Evolutionary conservation across 495 filamentous ascomycete species (phyloP).

Genomic region (Rhizodiscina lignyota): DNA sequence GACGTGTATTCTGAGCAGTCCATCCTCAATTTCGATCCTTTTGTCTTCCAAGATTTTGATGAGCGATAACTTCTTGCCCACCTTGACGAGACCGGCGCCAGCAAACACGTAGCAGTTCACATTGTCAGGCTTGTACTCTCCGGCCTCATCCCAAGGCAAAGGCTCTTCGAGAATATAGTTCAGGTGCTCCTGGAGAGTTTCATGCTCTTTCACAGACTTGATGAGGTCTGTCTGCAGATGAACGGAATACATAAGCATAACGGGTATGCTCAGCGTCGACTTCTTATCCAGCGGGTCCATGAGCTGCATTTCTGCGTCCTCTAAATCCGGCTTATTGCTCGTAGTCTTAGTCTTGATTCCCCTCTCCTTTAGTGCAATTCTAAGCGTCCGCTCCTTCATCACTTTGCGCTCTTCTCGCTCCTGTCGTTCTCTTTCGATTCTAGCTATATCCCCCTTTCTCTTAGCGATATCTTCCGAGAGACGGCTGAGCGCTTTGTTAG

Average conservation of each 20-base stretch:
- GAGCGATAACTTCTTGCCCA: constrained; percentile 68
- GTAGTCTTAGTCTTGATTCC: constrained; percentile 50
- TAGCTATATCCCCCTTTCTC: too few species aligned
- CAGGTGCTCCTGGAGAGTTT: constrained; percentile 53
- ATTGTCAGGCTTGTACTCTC: constrained; percentile 41
- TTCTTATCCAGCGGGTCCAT: constrained; percentile 54
- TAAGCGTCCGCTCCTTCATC: constrained; percentile 41
- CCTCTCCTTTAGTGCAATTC: constrained; percentile 57
- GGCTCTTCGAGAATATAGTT: constrained; percentile 51
- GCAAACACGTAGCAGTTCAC: constrained; percentile 85
- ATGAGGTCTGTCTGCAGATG: constrained; percentile 75
- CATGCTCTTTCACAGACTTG: constrained; percentile 62
- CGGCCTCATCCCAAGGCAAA: constrained; percentile 62
- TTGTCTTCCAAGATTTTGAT: constrained; percentile 55
- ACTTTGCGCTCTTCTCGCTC: constrained; percentile 25
- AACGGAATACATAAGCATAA: constrained; percentile 68
- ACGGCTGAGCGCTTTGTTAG: constrained; percentile 36
- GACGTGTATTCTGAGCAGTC: constrained; percentile 62
- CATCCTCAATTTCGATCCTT: constrained; percentile 80
- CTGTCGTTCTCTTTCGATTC: constrained; percentile 12
- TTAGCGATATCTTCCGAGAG: constrained; percentile 13
- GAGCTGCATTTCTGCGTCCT: constrained; percentile 35
- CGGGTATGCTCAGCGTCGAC: constrained; percentile 56
- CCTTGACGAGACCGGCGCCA: constrained; percentile 67
- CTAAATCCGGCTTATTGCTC: constrained; percentile 54